phyloP scores from a whole-genome alignment of 306 rosid genomes.

The Acacia acuminata region DNA sequence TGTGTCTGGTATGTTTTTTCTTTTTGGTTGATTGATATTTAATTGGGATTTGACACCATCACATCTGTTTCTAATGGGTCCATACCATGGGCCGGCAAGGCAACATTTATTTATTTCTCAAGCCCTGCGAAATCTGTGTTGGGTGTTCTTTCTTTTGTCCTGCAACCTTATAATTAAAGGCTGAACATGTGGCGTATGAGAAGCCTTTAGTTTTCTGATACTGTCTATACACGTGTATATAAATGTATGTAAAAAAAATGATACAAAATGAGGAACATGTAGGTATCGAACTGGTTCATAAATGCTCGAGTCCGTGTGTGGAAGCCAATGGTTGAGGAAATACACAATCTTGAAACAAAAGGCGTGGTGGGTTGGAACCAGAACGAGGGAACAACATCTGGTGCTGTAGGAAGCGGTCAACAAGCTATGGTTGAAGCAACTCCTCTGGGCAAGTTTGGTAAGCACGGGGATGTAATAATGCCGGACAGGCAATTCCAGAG shows the following conservation, averaged over 20 bases:
- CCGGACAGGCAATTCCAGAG: slow-evolving; percentile 41
- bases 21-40: slow-evolving; percentile 16
- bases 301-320: slow-evolving; percentile 94
- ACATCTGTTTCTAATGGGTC: slow-evolving; percentile 11
- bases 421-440: slow-evolving; percentile 27
- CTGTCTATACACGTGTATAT: not conserved
- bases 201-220: not conserved
- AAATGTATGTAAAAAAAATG: not conserved
- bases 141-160: not conserved
- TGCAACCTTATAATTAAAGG: not conserved
- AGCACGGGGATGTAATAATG: slow-evolving; percentile 2
- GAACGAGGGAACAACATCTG: slow-evolving; percentile 33
- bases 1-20: not conserved
- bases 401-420: slow-evolving; percentile 36
- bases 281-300: slow-evolving; percentile 95
- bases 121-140: not conserved
- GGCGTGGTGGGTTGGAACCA: slow-evolving; percentile 42
- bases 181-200: not conserved
- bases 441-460: slow-evolving; percentile 21
- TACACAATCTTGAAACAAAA: slow-evolving; percentile 83
- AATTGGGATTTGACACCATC: slow-evolving; percentile 17
- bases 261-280: slow-evolving; percentile 18
- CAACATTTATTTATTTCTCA: not conserved
- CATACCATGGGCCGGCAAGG: not conserved
- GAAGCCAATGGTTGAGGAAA: slow-evolving; percentile 99